Evolutionary conservation across 2,329 filamentous ascomycete genomes (phyloP).

Genomic region (Fusarium aywerte): DNA sequence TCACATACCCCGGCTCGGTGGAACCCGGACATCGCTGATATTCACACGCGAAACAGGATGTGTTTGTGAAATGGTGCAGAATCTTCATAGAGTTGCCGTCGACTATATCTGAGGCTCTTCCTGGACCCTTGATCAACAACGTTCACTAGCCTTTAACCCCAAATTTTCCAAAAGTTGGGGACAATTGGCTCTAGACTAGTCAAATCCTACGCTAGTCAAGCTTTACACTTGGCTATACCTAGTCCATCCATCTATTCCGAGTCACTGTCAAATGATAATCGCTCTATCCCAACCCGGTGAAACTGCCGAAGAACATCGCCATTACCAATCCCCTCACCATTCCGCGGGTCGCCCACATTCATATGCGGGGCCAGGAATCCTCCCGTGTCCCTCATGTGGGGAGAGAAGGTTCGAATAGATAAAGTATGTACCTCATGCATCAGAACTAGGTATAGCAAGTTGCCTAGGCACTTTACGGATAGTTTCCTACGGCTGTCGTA

Average conservation of each 20-base stretch:
- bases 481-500: not conserved
- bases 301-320: slow-evolving; percentile 29
- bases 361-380: slow-evolving; percentile 31
- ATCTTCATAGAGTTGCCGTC: not conserved
- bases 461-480: not conserved
- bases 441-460: slow-evolving; percentile 1
- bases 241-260: slow-evolving; percentile 1
- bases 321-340: slow-evolving; percentile 27
- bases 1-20: not conserved
- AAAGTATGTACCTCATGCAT: slow-evolving; percentile 1
- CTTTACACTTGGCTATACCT: slow-evolving; percentile 15
- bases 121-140: not conserved
- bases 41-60: not conserved
- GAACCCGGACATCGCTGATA: not conserved
- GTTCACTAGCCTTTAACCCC: slow-evolving; percentile 3
- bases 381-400: slow-evolving; percentile 9
- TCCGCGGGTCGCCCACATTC: slow-evolving; percentile 24
- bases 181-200: not conserved
- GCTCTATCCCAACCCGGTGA: slow-evolving; percentile 19
- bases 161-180: not conserved
- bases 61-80: not conserved
- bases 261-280: slow-evolving; percentile 7
- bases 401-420: slow-evolving; percentile 13
- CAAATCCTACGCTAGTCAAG: slow-evolving; percentile 15
- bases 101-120: not conserved